Evolutionary conservation across 345 rosid genomes (phyloP).

Genomic region (Camelina hispida): DNA sequence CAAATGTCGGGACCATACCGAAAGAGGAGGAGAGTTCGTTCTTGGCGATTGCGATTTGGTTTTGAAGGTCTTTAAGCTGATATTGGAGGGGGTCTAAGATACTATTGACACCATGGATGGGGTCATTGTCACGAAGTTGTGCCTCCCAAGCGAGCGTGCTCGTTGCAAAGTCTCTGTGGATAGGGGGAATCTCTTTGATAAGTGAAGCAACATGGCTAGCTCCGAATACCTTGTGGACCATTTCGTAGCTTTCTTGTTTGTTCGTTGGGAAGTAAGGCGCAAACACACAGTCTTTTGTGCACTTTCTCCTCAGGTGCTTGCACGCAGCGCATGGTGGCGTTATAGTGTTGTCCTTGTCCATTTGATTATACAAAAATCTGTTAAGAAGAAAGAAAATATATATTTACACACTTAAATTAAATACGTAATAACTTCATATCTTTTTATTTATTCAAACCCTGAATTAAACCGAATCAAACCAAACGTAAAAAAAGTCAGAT

Average conservation of each 20-base stretch:
- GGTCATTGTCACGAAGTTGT: slow-evolving; percentile 64
- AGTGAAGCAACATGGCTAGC: slow-evolving; percentile 61
- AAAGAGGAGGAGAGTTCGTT: slow-evolving; percentile 55
- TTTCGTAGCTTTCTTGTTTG: slow-evolving; percentile 50
- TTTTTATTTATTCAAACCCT: too few species aligned
- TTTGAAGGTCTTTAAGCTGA: slow-evolving; percentile 49
- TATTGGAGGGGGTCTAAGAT: slow-evolving; percentile 61
- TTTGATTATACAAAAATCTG: not conserved
- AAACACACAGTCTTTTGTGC: slow-evolving; percentile 58
- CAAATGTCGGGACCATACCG: slow-evolving; percentile 46
- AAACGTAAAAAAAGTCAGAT: too few species aligned
- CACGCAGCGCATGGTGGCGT: slow-evolving; percentile 66
- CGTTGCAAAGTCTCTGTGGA: slow-evolving; percentile 60
- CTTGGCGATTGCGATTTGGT: slow-evolving; percentile 47
- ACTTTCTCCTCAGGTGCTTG: slow-evolving; percentile 58
- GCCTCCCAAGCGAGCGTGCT: slow-evolving; percentile 61
- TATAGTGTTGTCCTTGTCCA: slow-evolving; percentile 26
- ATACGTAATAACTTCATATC: too few species aligned
- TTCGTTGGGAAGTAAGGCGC: slow-evolving; percentile 67
- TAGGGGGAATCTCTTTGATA: slow-evolving; percentile 49
- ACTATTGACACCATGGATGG: slow-evolving; percentile 65
- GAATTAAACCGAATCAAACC: too few species aligned
- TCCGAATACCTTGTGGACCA: slow-evolving; percentile 59
- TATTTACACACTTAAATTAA: too few species aligned
- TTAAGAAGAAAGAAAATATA: too few species aligned